Percentiles rank a stretch among this genome's conserved stretches.
Conservation (phyloP, 2,329 filamentous ascomycete genomes). For the Coleophoma eucalyptorum region DNA sequence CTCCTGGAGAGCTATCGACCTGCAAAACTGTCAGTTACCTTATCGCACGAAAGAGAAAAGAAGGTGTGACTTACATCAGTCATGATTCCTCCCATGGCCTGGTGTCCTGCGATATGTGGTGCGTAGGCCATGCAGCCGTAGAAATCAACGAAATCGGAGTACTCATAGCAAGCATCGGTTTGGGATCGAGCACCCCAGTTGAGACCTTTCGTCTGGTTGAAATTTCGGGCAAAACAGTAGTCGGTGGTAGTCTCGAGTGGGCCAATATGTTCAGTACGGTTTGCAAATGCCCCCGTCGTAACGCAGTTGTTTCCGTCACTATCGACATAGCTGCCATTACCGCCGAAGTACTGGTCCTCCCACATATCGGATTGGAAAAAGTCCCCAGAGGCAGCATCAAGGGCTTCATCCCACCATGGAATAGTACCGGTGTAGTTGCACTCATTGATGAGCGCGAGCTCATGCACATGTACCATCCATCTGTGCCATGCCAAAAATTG, state of each 20-base stretch:
- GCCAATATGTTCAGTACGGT: slow-evolving; percentile 8
- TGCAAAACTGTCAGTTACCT: background rate
- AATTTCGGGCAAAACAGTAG: slow-evolving; percentile 7
- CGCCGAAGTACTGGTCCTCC: slow-evolving; percentile 6
- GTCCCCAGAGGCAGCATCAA: slow-evolving; percentile 8
- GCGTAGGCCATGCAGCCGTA: slow-evolving; percentile 5
- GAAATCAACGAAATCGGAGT: slow-evolving; percentile 1
- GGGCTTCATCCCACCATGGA: slow-evolving; percentile 10
- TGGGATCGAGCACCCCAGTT: background rate
- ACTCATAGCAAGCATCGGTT: slow-evolving; percentile 5
- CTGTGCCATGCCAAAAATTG: slow-evolving; percentile 38
- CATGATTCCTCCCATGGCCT: slow-evolving; percentile 4
- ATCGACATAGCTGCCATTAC: slow-evolving; percentile 4
- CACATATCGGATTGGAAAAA: slow-evolving; percentile 12
- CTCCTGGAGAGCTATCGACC: slow-evolving; percentile 10
- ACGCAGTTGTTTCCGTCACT: background rate
- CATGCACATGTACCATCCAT: slow-evolving; percentile 32
- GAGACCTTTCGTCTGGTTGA: slow-evolving; percentile 5
- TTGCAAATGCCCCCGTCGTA: slow-evolving; percentile 4
- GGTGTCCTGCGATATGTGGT: slow-evolving; percentile 6
- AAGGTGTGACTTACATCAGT: background rate
- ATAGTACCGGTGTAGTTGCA: slow-evolving; percentile 26
- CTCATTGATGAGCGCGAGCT: slow-evolving; percentile 33
- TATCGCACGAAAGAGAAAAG: background rate
- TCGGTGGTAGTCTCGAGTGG: slow-evolving; percentile 3